Percentiles rank a stretch among this genome's conserved stretches.
phyloP scores from a whole-genome alignment of 306 rosid genomes.

The Pyrus bretschneideri region DNA sequence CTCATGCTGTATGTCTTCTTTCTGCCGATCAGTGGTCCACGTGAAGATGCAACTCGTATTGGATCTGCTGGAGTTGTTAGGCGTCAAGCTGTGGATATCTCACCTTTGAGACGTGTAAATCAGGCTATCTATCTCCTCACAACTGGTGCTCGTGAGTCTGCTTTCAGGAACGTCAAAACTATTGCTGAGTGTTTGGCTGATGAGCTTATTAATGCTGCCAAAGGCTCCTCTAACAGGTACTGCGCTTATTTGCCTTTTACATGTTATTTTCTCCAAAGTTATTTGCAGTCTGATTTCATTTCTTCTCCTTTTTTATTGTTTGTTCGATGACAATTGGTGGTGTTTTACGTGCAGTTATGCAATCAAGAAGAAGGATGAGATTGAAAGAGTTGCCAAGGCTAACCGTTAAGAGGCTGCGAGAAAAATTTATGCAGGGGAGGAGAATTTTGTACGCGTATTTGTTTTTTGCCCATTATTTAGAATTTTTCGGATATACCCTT shows the following conservation, averaged over 20 bases:
- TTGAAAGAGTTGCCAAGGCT: slow-evolving; percentile 44
- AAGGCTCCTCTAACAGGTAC: slow-evolving; percentile 43
- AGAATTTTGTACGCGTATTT: neutral
- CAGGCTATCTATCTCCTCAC: slow-evolving; percentile 50
- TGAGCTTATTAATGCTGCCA: slow-evolving; percentile 25
- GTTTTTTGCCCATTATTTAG: neutral
- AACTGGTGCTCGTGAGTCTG: neutral
- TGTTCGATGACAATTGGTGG: neutral
- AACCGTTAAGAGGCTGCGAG: slow-evolving; percentile 29
- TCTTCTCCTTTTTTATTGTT: neutral
- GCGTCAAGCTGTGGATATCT: slow-evolving; percentile 58
- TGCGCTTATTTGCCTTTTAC: neutral
- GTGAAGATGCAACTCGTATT: slow-evolving; percentile 28
- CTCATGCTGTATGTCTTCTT: neutral
- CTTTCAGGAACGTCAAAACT: slow-evolving; percentile 46
- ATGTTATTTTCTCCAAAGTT: neutral
- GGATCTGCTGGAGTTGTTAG: neutral
- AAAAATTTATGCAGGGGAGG: neutral
- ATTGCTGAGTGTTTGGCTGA: slow-evolving; percentile 49
- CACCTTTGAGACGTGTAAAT: slow-evolving; percentile 41
- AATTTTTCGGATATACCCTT: neutral
- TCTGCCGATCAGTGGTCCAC: slow-evolving; percentile 34
- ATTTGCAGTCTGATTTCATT: neutral
- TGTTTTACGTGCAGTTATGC: neutral
- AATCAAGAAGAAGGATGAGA: neutral